phyloP scores from a whole-genome alignment of 2,329 filamentous ascomycete species.

The Xylaria hypoxylon region DNA sequence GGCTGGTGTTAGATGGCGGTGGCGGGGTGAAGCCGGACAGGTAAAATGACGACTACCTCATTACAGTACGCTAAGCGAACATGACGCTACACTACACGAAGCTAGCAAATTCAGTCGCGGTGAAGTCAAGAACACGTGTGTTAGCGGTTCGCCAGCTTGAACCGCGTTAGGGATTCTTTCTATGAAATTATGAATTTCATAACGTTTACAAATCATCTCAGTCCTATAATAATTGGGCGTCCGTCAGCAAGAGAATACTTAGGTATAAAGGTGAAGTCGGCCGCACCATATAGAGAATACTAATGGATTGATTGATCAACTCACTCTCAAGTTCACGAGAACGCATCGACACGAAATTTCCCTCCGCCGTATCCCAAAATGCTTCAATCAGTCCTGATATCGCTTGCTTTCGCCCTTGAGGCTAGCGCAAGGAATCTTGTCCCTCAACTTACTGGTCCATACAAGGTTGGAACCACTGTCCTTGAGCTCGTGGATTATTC shows the following conservation, averaged over 20 bases:
- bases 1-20: conserved; percentile 3
- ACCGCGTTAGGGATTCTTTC: too few species aligned
- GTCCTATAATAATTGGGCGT: not conserved
- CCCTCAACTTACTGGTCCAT: conserved; percentile 40
- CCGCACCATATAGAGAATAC: not conserved
- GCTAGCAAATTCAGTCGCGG: not conserved
- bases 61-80: conserved; percentile 5
- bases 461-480: conserved; percentile 43
- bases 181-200: not conserved
- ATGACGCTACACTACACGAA: too few species aligned
- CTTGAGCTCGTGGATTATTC: conserved; percentile 43
- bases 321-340: not conserved
- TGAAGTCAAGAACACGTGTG: not conserved
- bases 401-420: conserved; percentile 19
- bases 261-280: conserved; percentile 17
- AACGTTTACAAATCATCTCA: not conserved
- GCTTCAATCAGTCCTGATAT: conserved; percentile 24
- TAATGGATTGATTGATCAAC: not conserved
- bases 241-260: not conserved
- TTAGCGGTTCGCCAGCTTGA: not conserved
- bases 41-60: conserved; percentile 3
- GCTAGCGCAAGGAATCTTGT: conserved; percentile 18
- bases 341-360: not conserved
- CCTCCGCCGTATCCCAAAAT: conserved; percentile 5
- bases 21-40: conserved; percentile 29